These are phyloP conservation scores for Saccharomyces hybrid DNA, from an alignment of 1,139 yeast genomes.

Conservation along the genomic window DNA sequence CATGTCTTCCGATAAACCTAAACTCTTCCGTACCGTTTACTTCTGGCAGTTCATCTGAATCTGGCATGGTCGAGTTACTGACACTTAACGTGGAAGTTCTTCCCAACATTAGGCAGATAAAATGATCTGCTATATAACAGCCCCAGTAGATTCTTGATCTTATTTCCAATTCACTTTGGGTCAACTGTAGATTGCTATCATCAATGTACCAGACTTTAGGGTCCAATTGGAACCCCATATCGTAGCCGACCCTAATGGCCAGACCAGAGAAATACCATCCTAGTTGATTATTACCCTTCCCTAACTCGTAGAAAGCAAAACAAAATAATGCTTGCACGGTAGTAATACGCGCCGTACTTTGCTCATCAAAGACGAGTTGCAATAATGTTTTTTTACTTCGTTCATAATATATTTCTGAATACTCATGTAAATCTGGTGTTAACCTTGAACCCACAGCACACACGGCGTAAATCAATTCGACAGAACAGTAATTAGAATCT, in stretches of 20 bases:
- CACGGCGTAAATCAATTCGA: constrained; percentile 44
- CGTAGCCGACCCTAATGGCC: constrained; percentile 59
- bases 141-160: constrained; percentile 63
- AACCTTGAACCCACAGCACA: constrained; percentile 54
- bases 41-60: constrained; percentile 54
- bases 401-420: constrained; percentile 40
- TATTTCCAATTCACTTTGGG: constrained; percentile 42
- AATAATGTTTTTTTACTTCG: constrained; percentile 41
- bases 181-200: constrained; percentile 16
- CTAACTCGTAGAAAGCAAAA: constrained; percentile 51
- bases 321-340: constrained; percentile 44
- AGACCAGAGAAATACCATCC: constrained; percentile 63
- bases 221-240: constrained; percentile 55
- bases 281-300: constrained; percentile 47
- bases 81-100: constrained; percentile 50
- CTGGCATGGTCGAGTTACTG: constrained; percentile 54
- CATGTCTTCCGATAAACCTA: constrained; percentile 30
- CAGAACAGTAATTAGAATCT: constrained; percentile 42
- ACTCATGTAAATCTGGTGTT: constrained; percentile 35
- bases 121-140: constrained; percentile 56
- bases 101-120: constrained; percentile 51
- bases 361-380: constrained; percentile 32
- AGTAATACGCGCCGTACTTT: constrained; percentile 29
- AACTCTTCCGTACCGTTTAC: constrained; percentile 46
- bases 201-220: constrained; percentile 48